A percentile compares a stretch with the other conserved stretches of the same genome.
phyloP scores from a whole-genome alignment of 169 alveolate species.

The Plasmodium adleri region DNA sequence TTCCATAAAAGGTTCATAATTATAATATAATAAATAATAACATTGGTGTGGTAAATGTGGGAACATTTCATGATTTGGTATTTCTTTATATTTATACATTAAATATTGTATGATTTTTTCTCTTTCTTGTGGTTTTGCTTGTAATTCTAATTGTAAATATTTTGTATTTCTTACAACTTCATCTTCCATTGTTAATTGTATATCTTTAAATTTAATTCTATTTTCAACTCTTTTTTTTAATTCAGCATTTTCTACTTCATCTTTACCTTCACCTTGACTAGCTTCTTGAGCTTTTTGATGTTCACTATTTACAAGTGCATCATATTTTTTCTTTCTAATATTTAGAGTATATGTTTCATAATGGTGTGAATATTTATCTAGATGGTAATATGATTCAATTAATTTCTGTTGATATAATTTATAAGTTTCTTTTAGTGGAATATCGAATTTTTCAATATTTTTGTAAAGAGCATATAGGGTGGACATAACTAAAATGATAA shows the following conservation, averaged over 20 bases:
- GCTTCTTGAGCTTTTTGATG: background rate
- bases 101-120: constrained; percentile 13
- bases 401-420: constrained; percentile 65
- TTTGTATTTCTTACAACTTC: constrained; percentile 54
- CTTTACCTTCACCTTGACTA: background rate
- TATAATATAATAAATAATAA: constrained; percentile 40
- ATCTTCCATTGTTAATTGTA: constrained; percentile 28
- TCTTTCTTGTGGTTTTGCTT: constrained; percentile 39
- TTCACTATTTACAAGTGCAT: background rate
- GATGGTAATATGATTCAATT: constrained; percentile 44
- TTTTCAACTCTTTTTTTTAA: background rate
- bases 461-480: constrained; percentile 52
- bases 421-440: constrained; percentile 43
- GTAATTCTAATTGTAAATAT: constrained; percentile 23
- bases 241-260: background rate
- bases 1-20: constrained; percentile 32
- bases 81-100: constrained; percentile 7
- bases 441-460: constrained; percentile 44
- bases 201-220: background rate
- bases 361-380: constrained; percentile 21
- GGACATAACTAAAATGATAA: constrained; percentile 32
- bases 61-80: constrained; percentile 27
- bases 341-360: constrained; percentile 37
- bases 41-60: constrained; percentile 67
- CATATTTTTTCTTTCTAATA: constrained; percentile 16